These are phyloP conservation scores for Posidonia australis DNA, from an alignment of 106 monocot species.

Conservation along the genomic window DNA sequence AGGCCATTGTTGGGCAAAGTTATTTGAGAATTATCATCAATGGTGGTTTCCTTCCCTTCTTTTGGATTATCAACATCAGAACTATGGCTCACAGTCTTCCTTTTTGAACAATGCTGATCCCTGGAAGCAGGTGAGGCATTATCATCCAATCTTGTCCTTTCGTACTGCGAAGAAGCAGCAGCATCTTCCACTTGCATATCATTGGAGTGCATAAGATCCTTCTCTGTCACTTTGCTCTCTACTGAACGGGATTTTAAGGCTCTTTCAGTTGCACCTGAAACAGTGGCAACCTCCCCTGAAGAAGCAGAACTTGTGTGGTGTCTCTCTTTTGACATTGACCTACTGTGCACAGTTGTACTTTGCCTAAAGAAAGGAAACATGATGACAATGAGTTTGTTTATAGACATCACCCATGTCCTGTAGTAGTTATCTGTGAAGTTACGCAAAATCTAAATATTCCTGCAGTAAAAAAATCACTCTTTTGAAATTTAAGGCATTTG, in stretches of 20 bases:
- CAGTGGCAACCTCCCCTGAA: neutral
- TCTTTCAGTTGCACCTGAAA: constrained; percentile 3
- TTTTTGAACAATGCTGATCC: constrained; percentile 2
- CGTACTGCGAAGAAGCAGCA: constrained; percentile 3
- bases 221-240: neutral
- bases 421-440: no score
- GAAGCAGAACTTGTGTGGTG: constrained; percentile 8
- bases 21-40: constrained; percentile 13
- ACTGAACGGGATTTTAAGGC: neutral
- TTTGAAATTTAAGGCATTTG: no score
- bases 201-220: neutral
- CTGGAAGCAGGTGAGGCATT: constrained; percentile 4
- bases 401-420: neutral
- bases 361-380: neutral
- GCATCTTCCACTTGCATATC: neutral
- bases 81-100: constrained; percentile 10
- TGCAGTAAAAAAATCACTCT: no score
- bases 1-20: constrained; percentile 17
- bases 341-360: no score
- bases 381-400: neutral
- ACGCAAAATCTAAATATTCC: no score
- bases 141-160: constrained; percentile 6
- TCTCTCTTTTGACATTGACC: constrained; percentile 12
- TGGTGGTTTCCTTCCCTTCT: constrained; percentile 9
- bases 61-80: constrained; percentile 7